These are phyloP conservation scores for Mytilinidion resinicola DNA, from an alignment of 495 filamentous ascomycete species.

Conservation along the genomic window DNA sequence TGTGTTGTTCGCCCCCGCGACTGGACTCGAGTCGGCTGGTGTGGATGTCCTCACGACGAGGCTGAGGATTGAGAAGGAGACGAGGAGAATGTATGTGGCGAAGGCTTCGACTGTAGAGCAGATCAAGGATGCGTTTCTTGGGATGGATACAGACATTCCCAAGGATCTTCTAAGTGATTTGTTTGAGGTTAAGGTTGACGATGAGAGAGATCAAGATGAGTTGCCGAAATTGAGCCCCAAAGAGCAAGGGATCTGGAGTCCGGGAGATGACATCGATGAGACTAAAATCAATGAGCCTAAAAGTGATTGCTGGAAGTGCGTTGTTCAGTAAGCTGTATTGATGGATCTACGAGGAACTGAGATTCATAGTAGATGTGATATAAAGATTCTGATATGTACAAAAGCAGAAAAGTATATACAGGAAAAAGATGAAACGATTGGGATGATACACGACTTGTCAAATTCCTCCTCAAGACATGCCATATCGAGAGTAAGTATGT, in stretches of 20 bases:
- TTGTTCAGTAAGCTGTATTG: no score
- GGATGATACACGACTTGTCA: no score
- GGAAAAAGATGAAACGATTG: no score
- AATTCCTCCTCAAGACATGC: no score
- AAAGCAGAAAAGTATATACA: no score
- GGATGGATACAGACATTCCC: not conserved
- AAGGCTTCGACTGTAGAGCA: not conserved
- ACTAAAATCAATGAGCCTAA: no score
- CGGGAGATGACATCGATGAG: not conserved
- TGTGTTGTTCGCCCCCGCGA: not conserved
- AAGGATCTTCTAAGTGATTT: not conserved
- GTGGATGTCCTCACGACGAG: not conserved
- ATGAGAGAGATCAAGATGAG: not conserved
- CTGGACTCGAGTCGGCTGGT: not conserved
- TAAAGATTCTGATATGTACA: no score
- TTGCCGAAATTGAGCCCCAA: not conserved
- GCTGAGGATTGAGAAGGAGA: not conserved
- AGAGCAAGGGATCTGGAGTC: not conserved
- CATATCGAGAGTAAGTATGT: no score
- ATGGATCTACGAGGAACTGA: no score
- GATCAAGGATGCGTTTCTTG: not conserved
- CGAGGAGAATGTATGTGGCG: not conserved
- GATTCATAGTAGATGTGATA: no score
- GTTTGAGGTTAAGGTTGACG: not conserved
- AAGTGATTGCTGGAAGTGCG: no score